Conservation (phyloP, 306 rosid species). For the Pachyrhizus erosus region DNA sequence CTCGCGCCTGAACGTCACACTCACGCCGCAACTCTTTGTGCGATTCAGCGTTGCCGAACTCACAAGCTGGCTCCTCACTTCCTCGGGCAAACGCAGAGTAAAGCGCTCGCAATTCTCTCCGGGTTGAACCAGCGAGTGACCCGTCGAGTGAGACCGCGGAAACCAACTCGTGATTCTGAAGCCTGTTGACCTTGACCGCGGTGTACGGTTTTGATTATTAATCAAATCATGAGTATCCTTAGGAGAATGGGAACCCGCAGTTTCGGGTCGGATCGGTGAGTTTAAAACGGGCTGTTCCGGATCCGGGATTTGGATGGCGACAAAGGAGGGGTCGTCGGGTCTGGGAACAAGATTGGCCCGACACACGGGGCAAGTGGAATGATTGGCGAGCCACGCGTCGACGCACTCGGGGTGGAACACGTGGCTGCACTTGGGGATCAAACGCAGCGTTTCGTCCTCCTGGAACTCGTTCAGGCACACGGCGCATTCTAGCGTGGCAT, state of each 20-base stretch:
- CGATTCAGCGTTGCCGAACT: constrained; percentile 50
- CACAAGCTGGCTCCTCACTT: constrained; percentile 65
- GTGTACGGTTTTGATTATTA: constrained; percentile 35
- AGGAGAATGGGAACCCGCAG: constrained; percentile 29
- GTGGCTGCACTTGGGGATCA: constrained; percentile 84
- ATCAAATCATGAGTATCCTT: constrained; percentile 10
- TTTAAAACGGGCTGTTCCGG: constrained; percentile 11
- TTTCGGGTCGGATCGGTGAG: neutral
- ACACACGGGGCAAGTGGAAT: constrained; percentile 92
- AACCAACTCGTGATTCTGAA: constrained; percentile 50
- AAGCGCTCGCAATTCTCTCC: constrained; percentile 65
- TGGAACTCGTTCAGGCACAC: constrained; percentile 86
- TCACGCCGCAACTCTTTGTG: constrained; percentile 51
- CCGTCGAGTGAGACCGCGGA: constrained; percentile 69
- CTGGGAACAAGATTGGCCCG: constrained; percentile 65
- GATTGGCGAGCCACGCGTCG: constrained; percentile 77
- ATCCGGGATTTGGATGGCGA: neutral
- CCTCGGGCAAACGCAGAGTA: constrained; percentile 77
- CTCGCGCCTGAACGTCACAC: constrained; percentile 54
- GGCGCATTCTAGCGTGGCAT: constrained; percentile 82
- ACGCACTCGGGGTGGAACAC: constrained; percentile 83
- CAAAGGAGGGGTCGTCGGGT: constrained; percentile 51
- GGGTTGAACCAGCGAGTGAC: constrained; percentile 57
- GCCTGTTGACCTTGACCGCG: constrained; percentile 57
- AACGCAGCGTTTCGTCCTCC: constrained; percentile 85